phyloP scores from a whole-genome alignment of 805 yeast species.

The Ogataea allantospora region DNA sequence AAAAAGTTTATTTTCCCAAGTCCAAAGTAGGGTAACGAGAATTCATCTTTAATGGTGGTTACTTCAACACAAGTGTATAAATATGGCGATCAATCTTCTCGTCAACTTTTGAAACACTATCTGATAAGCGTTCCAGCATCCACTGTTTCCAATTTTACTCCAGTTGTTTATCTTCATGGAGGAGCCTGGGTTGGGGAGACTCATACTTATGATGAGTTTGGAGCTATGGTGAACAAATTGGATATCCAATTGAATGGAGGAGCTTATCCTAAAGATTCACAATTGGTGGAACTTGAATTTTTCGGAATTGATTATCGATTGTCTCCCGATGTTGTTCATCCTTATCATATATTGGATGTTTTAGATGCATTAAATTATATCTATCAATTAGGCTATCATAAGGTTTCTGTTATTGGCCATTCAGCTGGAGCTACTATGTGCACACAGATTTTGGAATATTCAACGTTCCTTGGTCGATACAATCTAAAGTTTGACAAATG shows the following conservation, averaged over 20 bases:
- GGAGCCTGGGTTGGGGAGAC: conserved; percentile 83
- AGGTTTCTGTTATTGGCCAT: conserved; percentile 58
- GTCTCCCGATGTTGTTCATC: conserved; percentile 61
- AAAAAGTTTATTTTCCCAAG: conserved; percentile 2
- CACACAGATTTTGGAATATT: conserved; percentile 46
- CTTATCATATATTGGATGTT: conserved; percentile 59
- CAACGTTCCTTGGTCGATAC: conserved; percentile 8
- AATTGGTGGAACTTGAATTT: conserved; percentile 11
- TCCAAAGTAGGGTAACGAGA: conserved; percentile 1
- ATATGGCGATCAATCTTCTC: conserved; percentile 14
- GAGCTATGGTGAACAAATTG: conserved; percentile 29
- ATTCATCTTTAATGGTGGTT: conserved; percentile 9
- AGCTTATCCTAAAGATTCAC: not conserved
- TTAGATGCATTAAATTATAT: conserved; percentile 38
- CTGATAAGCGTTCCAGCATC: conserved; percentile 7
- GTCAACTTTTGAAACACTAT: conserved; percentile 22
- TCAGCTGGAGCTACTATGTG: conserved; percentile 76
- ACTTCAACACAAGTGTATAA: conserved; percentile 2
- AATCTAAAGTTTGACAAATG: conserved; percentile 9
- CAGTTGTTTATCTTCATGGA: conserved; percentile 69
- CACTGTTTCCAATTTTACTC: conserved; percentile 1
- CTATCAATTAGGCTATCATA: conserved; percentile 21
- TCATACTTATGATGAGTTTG: conserved; percentile 59
- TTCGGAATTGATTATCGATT: conserved; percentile 63
- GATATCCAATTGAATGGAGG: conserved; percentile 17